Base-by-base conservation (phyloP, 169 alveolate species). In the Cryptosporidium parvum region DNA sequence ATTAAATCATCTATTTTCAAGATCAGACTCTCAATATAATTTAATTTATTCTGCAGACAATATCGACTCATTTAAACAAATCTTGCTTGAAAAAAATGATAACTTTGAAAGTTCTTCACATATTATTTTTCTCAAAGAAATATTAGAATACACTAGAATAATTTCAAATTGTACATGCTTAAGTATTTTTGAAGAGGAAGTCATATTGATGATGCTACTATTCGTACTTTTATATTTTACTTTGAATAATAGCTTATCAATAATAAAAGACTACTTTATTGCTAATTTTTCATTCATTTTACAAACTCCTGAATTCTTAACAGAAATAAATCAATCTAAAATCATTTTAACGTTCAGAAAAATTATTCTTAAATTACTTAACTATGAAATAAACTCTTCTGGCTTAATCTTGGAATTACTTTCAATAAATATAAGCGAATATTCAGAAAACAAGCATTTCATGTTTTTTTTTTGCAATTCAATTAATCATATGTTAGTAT, bases 21-120 rank as follows among this genome's bases (percentile, higher is more conserved):
- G 84, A 23, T 70, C 67, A 18, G 65, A 70, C 42, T 48, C 84
- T 21, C 59, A 70, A 39, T 70, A 18, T 31, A 70, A 70, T 31
- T 23, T 70, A 44, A 31, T 45, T 23, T 70, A 39, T 39, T 70
- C 84, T 8, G n/a, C n/a, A 12, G 44, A 70, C 26, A 70, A 70
- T 23, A 0, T 70, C 29, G 10, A 33, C 48, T 29, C 7, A 35
- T 33, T 65, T 21, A 65, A 65, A 35, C 26, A 65, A 7, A 26
- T n/a, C 1, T 31, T 65, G 9, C 9, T 3, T 33, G 72, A 59
- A 59, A 9, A 59, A 59, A n/a, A 65, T 37, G 42, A 29, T 5
- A 37, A 35, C 16, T n/a, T 6, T 33, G 72, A 65, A 37, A 7
- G 48, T 6, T 62, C 70, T 31, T 33, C 51, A 35, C 48, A 31